phyloP scores from a whole-genome alignment of 805 yeast genomes.

The Saccharomyces paradoxus region DNA sequence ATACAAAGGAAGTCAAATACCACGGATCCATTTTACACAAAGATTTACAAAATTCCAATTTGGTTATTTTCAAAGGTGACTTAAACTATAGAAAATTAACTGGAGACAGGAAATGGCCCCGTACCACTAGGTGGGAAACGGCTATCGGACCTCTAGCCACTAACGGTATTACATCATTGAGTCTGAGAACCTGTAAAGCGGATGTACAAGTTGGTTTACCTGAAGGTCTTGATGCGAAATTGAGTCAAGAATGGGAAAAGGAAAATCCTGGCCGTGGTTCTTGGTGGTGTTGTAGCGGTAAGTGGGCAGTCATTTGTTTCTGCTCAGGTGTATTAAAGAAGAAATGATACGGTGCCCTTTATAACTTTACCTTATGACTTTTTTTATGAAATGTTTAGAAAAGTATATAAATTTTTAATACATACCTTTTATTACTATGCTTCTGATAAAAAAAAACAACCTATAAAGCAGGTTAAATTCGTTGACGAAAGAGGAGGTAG shows the following conservation, averaged over 20 bases:
- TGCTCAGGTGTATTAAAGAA: slow-evolving; percentile 5
- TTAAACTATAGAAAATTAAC: slow-evolving; percentile 90
- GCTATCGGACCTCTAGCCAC: slow-evolving; percentile 65
- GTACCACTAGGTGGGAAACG: slow-evolving; percentile 60
- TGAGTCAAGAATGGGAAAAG: slow-evolving; percentile 51
- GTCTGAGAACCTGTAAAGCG: slow-evolving; percentile 91
- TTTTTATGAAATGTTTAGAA: background rate
- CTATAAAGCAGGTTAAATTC: background rate
- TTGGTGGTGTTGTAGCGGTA: slow-evolving; percentile 83
- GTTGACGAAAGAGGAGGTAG: background rate
- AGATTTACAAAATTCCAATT: slow-evolving; percentile 53
- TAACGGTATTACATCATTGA: slow-evolving; percentile 55
- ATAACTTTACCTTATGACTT: background rate
- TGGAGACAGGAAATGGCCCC: slow-evolving; percentile 84
- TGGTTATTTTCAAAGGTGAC: slow-evolving; percentile 89
- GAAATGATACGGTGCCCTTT: background rate
- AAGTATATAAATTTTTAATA: background rate
- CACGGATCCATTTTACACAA: slow-evolving; percentile 52
- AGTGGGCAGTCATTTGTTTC: slow-evolving; percentile 84
- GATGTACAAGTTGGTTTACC: slow-evolving; percentile 86
- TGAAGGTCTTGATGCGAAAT: slow-evolving; percentile 61
- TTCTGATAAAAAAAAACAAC: background rate
- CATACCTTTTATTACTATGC: background rate
- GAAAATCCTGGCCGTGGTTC: slow-evolving; percentile 57
- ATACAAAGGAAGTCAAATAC: slow-evolving; percentile 40